Base-by-base conservation (phyloP, 192 early-diverging fungal species). In the Ambispora gerdemannii region DNA sequence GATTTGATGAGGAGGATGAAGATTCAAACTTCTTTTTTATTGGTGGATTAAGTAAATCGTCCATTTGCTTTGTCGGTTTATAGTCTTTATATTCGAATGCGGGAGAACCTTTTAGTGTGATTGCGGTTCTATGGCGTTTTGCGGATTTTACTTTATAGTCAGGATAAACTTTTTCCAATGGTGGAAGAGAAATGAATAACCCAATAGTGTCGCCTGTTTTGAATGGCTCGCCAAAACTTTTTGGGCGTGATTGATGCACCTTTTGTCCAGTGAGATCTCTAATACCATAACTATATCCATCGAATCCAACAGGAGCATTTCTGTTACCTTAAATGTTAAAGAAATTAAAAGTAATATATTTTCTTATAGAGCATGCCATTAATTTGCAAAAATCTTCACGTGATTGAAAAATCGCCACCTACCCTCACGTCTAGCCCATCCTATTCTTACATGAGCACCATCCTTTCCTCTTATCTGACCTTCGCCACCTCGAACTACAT, bases 341-440 rank as follows among this genome's bases (percentile, higher is more conserved):
- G 36, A 4, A 3, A 8, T 7, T 8, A 69, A 20, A 58, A 36
- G 33, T 34, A 49, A 27, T 31, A 35, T 28, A 33, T n/a, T 13
- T 56, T n/a, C n/a, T n/a, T n/a, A n/a, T n/a, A n/a, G n/a, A n/a
- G n/a, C 34, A 35, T 50, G 17, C 8, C n/a, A 3, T 43, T 53
- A 11, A 50, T 17, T 65, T n/a, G 7, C 0, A 25, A 50, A 13
- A 65, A 4, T 30, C 1, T 15, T 43, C 17, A 10, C 38, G 2
- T 19, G 38, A 43, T 6, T 59, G 66, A 51, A 68, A 68, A 55
- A 59, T 43, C 17, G 7, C 22, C 6, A 53, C 32, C 6, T 77
- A 87, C 84, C 86, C 81, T 89, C 86, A 34, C 87, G 77, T 15
- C 85, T 66, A 28, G 86, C 82, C 83, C 81, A 86, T 1, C 88